phyloP scores from a whole-genome alignment of 2,329 filamentous ascomycete genomes.

The Fusarium illudens region DNA sequence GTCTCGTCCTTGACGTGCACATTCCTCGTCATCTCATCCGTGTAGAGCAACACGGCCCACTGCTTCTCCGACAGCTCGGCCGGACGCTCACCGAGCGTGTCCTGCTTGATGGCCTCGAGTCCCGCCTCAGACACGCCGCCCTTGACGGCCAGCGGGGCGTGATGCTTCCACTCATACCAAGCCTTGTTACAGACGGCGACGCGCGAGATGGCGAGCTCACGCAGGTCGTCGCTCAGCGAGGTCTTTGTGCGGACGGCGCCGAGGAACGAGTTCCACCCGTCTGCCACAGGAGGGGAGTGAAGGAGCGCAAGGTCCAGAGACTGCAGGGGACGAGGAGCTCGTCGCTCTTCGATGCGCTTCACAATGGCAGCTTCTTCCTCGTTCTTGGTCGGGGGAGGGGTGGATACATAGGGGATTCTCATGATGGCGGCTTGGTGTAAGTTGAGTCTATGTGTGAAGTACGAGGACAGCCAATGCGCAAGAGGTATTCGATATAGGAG shows the following conservation, averaged over 20 bases:
- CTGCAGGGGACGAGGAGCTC: slow-evolving; percentile 74
- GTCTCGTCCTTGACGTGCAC: slow-evolving; percentile 74
- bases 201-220: slow-evolving; percentile 82
- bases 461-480: neutral
- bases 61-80: slow-evolving; percentile 64
- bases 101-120: slow-evolving; percentile 55
- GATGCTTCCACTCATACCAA: slow-evolving; percentile 86
- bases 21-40: slow-evolving; percentile 84
- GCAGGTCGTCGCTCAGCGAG: slow-evolving; percentile 61
- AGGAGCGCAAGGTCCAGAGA: slow-evolving; percentile 79
- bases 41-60: slow-evolving; percentile 74
- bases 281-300: slow-evolving; percentile 76
- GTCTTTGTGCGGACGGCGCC: slow-evolving; percentile 68
- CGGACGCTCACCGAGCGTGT: slow-evolving; percentile 43
- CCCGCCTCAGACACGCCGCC: slow-evolving; percentile 65
- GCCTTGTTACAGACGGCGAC: slow-evolving; percentile 83
- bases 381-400: slow-evolving; percentile 57
- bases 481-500: neutral
- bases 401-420: slow-evolving; percentile 72
- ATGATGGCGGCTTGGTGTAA: slow-evolving; percentile 51
- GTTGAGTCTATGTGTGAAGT: neutral
- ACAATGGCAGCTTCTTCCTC: slow-evolving; percentile 66
- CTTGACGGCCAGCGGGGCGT: slow-evolving; percentile 71
- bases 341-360: slow-evolving; percentile 69
- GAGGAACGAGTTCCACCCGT: slow-evolving; percentile 78